Base-by-base conservation (phyloP, 257 asterid species). In the Solanum neorickii region DNA sequence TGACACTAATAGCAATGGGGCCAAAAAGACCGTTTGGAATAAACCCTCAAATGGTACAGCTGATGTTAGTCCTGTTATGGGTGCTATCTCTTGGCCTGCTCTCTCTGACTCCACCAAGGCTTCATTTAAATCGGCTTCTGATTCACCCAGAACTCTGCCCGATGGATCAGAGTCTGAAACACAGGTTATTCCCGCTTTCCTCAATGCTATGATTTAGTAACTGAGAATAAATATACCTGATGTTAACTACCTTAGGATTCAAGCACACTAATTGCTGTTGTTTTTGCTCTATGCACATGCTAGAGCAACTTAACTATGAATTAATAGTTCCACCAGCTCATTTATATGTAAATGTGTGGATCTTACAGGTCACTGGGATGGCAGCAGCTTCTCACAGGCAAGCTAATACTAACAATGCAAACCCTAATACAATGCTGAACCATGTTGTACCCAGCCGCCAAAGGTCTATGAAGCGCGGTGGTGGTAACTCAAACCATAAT, bases 11-110 rank as follows among this genome's bases (percentile, higher is more conserved):
- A 86, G 84, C 80, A 87, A 87, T 82, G 91, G 88, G 37, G 84
- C 87, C 20, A 93, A 91, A 93, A 94, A 91, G 86, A 91, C 91
- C 16, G 98, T 87, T 14, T 95, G 98, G 97, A 95, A 89, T 88
- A 92, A 88, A 89, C 96, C 98, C 74, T 60, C 35, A 2, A 90
- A 87, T 65, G 94, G 92, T 46, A 87, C 89, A 73, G 87, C 86
- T 20, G 98, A 91, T 41, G 88, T 85, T 39, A 88, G 92, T 89
- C 90, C 90, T 47, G 96, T 95, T n/a, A 94, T 95, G 96, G 95
- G 93, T 39, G 98, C 95, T 10, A 93, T 87, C 39, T 89, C 93
- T 77, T 95, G 98, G 98, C 98, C 98, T 80, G 94, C 96, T 86
- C 94, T 95, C 5, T 91, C 94, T 3, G 96, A 94, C 75, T 93